Evolutionary conservation across 208 protist genomes (phyloP).

Genomic region (Wallacemonas sp.): DNA sequence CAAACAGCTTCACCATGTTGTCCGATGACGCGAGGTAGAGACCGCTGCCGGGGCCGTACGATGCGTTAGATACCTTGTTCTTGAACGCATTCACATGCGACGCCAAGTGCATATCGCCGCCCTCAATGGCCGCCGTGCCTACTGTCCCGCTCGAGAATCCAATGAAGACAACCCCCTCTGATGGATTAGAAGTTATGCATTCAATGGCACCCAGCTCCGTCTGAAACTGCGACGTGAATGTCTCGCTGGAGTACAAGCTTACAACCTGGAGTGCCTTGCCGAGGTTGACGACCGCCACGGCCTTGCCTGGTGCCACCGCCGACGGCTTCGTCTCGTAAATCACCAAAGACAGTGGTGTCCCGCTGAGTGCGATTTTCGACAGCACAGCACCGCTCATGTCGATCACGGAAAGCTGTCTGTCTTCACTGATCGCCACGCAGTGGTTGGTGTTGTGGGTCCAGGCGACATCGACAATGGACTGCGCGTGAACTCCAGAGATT

Average conservation of each 20-base stretch:
- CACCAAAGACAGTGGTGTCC: conserved; percentile 46
- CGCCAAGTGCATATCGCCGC: conserved; percentile 40
- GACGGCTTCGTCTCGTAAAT: conserved; percentile 44
- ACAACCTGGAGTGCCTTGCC: conserved; percentile 49
- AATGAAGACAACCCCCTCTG: conserved; percentile 39
- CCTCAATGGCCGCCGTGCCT: conserved; percentile 41
- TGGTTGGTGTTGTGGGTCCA: conserved; percentile 81
- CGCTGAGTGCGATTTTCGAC: conserved; percentile 44
- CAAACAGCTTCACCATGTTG: conserved; percentile 59
- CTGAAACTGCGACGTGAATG: conserved; percentile 69
- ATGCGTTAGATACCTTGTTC: conserved; percentile 28
- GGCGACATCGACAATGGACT: conserved; percentile 84
- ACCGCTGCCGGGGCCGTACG: conserved; percentile 51
- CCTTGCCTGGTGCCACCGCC: conserved; percentile 18
- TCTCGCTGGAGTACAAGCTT: conserved; percentile 46
- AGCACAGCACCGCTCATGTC: conserved; percentile 81
- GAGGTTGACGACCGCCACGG: conserved; percentile 67
- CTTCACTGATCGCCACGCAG: conserved; percentile 86
- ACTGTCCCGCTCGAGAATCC: conserved; percentile 65
- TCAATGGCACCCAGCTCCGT: conserved; percentile 68
- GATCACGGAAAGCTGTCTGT: conserved; percentile 86
- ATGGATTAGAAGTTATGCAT: conserved; percentile 24
- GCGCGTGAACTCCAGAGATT: conserved; percentile 85
- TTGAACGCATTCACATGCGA: conserved; percentile 33
- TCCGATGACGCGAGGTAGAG: conserved; percentile 46